Evolutionary conservation across 1,139 yeast species (phyloP).

Genomic region (Hyphopichia fennica): DNA sequence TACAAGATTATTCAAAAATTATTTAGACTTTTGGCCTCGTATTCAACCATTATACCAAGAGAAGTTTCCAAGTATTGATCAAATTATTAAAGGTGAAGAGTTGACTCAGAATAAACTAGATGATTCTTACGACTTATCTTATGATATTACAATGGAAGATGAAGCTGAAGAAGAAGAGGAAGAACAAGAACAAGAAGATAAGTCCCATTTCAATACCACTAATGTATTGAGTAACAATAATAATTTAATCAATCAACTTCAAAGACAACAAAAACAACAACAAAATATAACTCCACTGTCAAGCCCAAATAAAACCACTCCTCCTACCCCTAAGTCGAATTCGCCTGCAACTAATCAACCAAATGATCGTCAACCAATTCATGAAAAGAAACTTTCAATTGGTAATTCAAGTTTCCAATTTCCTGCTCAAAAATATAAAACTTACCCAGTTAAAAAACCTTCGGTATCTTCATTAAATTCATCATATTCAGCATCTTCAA

Average conservation of each 20-base stretch:
- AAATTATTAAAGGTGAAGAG: conserved; percentile 19
- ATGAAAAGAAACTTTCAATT: conserved; percentile 14
- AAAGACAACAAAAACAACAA: not conserved
- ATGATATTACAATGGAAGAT: conserved; percentile 31
- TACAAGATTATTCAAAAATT: conserved; percentile 49
- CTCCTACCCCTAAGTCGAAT: conserved; percentile 5
- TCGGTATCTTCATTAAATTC: not conserved
- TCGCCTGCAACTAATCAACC: not conserved
- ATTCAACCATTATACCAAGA: conserved; percentile 14
- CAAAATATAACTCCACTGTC: conserved; percentile 1
- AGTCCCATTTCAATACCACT: conserved; percentile 11
- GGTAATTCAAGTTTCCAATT: conserved; percentile 26
- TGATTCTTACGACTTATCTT: conserved; percentile 29
- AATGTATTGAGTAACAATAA: conserved; percentile 13
- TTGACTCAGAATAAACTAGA: conserved; percentile 17
- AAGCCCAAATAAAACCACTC: conserved; percentile 5
- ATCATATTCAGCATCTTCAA: not conserved
- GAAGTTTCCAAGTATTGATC: conserved; percentile 19
- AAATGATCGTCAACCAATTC: not conserved
- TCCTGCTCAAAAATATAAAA: conserved; percentile 43
- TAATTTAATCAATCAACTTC: not conserved
- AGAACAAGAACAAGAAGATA: conserved; percentile 8
- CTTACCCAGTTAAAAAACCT: conserved; percentile 10
- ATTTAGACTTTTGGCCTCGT: conserved; percentile 45
- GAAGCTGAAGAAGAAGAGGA: conserved; percentile 17